Conservation (phyloP, 2,329 filamentous ascomycete species). For the Aureobasidium leucospermi region DNA sequence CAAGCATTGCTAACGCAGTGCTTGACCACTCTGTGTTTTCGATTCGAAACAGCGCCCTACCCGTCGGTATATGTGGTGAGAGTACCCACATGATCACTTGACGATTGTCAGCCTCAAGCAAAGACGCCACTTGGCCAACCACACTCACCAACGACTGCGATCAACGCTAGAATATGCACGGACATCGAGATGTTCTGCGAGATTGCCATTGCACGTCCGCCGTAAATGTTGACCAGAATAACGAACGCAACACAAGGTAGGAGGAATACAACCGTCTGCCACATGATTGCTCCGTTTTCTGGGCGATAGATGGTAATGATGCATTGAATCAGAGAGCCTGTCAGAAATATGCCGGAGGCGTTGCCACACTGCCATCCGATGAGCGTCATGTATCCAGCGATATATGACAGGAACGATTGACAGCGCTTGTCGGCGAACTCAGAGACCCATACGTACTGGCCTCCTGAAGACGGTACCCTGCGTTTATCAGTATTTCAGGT, state of each 20-base stretch:
- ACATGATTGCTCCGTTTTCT: not conserved
- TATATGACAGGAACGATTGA: constrained; percentile 13
- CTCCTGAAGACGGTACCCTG: not conserved
- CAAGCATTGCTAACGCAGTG: constrained; percentile 23
- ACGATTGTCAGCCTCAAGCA: not conserved
- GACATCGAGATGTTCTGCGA: constrained; percentile 32
- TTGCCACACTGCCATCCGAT: constrained; percentile 21
- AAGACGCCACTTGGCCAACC: no score
- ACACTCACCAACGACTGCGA: constrained; percentile 20
- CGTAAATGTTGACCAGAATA: not conserved
- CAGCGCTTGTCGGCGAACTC: not conserved
- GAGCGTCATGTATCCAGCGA: constrained; percentile 18
- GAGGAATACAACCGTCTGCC: not conserved
- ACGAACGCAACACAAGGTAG: not conserved
- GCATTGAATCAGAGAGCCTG: constrained; percentile 18
- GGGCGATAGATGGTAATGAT: constrained; percentile 16
- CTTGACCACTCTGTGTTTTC: constrained; percentile 32
- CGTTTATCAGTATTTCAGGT: not conserved
- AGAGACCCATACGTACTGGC: constrained; percentile 1
- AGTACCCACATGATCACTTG: constrained; percentile 18
- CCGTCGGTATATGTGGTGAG: constrained; percentile 20
- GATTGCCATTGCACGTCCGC: not conserved
- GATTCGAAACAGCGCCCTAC: constrained; percentile 31
- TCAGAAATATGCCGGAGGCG: constrained; percentile 19
- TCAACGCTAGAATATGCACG: constrained; percentile 32